phyloP scores from a whole-genome alignment of 148 eudicot species.

The Chenopodium suecicum region DNA sequence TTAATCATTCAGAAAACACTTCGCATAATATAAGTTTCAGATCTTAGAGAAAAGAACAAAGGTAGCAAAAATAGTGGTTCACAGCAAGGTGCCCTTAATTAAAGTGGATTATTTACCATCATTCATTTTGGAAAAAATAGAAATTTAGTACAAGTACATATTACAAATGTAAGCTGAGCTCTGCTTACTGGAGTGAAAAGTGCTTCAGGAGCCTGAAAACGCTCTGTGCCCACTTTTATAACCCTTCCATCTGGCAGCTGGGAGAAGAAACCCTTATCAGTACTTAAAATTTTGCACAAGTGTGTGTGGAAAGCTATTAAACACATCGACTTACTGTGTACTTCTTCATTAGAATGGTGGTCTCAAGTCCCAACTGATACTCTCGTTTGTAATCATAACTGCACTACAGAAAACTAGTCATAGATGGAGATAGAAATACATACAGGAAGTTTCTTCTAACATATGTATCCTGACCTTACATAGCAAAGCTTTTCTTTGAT shows the following conservation, averaged over 20 bases:
- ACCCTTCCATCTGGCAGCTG: slow-evolving; percentile 98
- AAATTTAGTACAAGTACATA: background rate
- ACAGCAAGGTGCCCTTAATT: background rate
- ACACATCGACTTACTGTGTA: slow-evolving; percentile 71
- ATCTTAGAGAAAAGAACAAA: background rate
- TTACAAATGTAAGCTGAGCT: background rate
- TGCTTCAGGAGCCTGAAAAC: slow-evolving; percentile 99
- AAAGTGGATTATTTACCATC: background rate
- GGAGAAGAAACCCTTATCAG: slow-evolving; percentile 18
- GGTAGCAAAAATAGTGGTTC: background rate
- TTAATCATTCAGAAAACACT: background rate
- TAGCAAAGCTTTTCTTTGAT: slow-evolving; percentile 98
- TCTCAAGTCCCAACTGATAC: slow-evolving; percentile 96
- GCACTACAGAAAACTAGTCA: slow-evolving; percentile 31
- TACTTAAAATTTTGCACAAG: background rate
- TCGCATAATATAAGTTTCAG: background rate
- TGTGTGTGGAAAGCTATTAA: slow-evolving; percentile 1
- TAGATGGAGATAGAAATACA: slow-evolving; percentile 18
- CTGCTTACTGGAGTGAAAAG: slow-evolving; percentile 91
- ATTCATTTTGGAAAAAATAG: background rate
- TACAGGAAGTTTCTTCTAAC: background rate
- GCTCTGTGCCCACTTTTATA: slow-evolving; percentile 93
- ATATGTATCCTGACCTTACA: slow-evolving; percentile 54
- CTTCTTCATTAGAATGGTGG: slow-evolving; percentile 93
- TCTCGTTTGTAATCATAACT: slow-evolving; percentile 99